Conservation (phyloP, 306 rosid species). For the Fagus sylvatica region DNA sequence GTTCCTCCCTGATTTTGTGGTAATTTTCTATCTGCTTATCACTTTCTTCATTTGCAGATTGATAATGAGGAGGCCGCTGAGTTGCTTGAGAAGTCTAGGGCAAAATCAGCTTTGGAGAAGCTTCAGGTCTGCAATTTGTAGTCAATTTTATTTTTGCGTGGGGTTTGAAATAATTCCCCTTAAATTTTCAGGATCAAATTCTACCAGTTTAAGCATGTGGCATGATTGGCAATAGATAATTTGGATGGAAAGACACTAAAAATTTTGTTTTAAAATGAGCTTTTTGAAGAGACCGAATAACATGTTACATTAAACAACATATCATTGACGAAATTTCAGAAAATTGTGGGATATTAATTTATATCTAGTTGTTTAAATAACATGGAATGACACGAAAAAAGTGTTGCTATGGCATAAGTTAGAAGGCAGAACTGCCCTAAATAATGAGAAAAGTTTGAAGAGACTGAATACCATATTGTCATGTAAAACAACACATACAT, state of each 20-base stretch:
- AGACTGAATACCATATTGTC: neutral
- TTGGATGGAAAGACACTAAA: slow-evolving; percentile 5
- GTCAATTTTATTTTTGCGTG: slow-evolving; percentile 1
- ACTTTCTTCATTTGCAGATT: slow-evolving; percentile 46
- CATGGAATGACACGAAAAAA: neutral
- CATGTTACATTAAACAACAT: neutral
- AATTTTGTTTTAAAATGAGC: neutral
- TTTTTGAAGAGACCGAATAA: neutral
- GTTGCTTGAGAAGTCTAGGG: slow-evolving; percentile 62
- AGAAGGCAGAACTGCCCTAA: neutral
- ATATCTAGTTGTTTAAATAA: neutral
- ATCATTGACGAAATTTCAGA: neutral
- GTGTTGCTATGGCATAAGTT: neutral
- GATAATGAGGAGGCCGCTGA: slow-evolving; percentile 46
- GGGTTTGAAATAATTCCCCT: neutral
- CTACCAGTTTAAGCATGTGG: slow-evolving; percentile 11
- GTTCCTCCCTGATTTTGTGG: slow-evolving; percentile 9
- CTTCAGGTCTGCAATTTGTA: slow-evolving; percentile 59
- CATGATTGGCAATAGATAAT: slow-evolving; percentile 16
- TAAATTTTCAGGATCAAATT: neutral
- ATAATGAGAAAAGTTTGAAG: slow-evolving; percentile 3
- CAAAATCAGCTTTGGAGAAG: slow-evolving; percentile 72
- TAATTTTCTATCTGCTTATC: slow-evolving; percentile 34
- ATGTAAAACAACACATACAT: neutral
- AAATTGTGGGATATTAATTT: neutral